These are phyloP conservation scores for Brettanomyces bruxellensis DNA, from an alignment of 805 yeast genomes.

Conservation along the genomic window DNA sequence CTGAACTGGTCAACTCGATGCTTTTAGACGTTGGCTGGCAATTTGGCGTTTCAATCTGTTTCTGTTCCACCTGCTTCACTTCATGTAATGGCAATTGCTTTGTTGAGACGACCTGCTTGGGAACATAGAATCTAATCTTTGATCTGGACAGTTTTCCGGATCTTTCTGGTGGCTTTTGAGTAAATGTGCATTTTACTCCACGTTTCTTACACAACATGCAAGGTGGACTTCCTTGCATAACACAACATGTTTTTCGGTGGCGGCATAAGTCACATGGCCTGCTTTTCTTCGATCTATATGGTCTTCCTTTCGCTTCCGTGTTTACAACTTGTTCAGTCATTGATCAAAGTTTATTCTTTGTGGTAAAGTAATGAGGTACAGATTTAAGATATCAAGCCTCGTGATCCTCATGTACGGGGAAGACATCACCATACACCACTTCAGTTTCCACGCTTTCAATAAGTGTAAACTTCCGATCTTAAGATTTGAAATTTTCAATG, in stretches of 20 bases:
- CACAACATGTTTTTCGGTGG: constrained; percentile 40
- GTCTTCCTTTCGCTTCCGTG: background rate
- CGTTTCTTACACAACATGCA: constrained; percentile 1
- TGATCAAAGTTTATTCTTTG: no score
- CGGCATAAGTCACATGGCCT: constrained; percentile 44
- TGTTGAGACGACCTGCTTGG: background rate
- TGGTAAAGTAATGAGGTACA: no score
- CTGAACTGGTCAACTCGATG: background rate
- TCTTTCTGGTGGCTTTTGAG: background rate
- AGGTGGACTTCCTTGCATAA: constrained; percentile 25
- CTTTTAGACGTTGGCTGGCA: background rate
- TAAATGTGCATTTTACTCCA: constrained; percentile 1
- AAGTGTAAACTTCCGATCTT: no score
- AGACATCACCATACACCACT: no score
- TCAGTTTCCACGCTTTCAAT: no score
- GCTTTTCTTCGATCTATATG: constrained; percentile 48
- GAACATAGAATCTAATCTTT: background rate
- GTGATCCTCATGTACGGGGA: no score
- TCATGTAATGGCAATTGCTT: background rate
- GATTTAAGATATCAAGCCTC: no score
- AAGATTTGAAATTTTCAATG: no score
- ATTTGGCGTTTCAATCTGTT: no score
- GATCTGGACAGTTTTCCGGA: background rate
- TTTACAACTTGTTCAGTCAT: no score
- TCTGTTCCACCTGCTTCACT: background rate